These are phyloP conservation scores for Pleurotus tuber-regium DNA, from an alignment of 768 basidiomycete genomes.

Conservation along the genomic window DNA sequence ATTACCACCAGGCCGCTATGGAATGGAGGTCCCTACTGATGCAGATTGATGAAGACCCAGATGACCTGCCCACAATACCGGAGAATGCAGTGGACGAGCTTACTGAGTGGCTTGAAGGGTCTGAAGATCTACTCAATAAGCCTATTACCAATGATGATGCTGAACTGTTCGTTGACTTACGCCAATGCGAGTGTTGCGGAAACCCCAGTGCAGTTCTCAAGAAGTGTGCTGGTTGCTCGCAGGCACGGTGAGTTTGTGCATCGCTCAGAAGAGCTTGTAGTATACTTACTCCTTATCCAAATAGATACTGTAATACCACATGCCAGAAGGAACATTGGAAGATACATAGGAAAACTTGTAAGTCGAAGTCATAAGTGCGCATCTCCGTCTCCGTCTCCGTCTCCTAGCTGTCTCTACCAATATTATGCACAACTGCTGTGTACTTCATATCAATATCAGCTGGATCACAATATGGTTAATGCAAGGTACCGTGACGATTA, in stretches of 20 bases:
- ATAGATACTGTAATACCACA: conserved; percentile 1
- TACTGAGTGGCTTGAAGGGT: background rate
- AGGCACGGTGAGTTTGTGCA: background rate
- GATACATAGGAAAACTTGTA: background rate
- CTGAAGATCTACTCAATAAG: background rate
- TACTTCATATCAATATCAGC: background rate
- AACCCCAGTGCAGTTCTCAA: background rate
- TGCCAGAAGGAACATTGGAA: conserved; percentile 7
- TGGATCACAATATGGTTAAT: no score
- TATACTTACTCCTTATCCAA: no score
- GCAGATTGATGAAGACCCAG: background rate
- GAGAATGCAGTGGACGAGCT: background rate
- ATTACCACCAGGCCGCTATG: background rate
- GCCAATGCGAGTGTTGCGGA: background rate
- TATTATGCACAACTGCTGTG: background rate
- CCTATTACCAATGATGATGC: background rate
- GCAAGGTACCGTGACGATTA: no score
- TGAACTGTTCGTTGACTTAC: background rate
- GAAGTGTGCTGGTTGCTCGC: background rate
- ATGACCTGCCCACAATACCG: background rate
- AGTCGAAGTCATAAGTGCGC: background rate
- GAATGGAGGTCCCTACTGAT: background rate
- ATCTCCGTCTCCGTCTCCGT: background rate
- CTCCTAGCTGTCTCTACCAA: background rate
- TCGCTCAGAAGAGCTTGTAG: background rate